Evolutionary conservation across 176 grass and related monocot species (phyloP), one percentile per base, ranked within the genome.

Genomic region (Avena insularis): DNA sequence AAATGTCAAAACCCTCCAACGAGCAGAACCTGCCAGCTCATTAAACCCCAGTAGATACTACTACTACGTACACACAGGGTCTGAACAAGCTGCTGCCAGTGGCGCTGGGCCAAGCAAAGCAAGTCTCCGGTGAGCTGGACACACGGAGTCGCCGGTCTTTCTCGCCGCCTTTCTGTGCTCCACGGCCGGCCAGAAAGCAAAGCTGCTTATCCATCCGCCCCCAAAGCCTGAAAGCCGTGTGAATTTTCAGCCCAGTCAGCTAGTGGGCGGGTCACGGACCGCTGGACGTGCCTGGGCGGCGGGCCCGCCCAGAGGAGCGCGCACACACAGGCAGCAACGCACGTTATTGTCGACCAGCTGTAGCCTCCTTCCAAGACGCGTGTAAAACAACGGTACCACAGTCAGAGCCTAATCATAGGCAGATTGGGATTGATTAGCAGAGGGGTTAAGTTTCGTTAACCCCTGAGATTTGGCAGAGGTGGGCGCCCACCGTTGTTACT

Each of bases 311-410:
- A 19, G 17, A 1, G 5, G 5, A 3, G 20, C 40, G 12, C 27
- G 13, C 3, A 17, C 57, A 31, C 47, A 35, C 36, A 35, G 33
- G 33, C 33, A 77, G 80, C 67, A 40, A 87, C 66, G 1, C 75
- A 20, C 73, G 73, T 76, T 51, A 51, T 54, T 25, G 48, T 29
- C 48, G 60, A 38, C 85, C 89, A 87, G 89, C 86, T 88, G 81
- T 81, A 27, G 65, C 20, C 12, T 10, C 12, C 4, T 0, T 25
- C 36, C 25, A 49, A 17, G 71, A 86, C 53, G 88, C 63, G 84
- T 90, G 64, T 31, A 45, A 29, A 23, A n/a, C 74, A 79, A 63
- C 80, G 66, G 25, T 14, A 51, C 60, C 16, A 79, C 47, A 67
- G 1, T 27, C n/a, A n/a, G 13, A 53, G 8, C 17, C 14, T 55